phyloP scores from a whole-genome alignment of 2,329 filamentous ascomycete genomes.

The Chaetomiaceae sp. region DNA sequence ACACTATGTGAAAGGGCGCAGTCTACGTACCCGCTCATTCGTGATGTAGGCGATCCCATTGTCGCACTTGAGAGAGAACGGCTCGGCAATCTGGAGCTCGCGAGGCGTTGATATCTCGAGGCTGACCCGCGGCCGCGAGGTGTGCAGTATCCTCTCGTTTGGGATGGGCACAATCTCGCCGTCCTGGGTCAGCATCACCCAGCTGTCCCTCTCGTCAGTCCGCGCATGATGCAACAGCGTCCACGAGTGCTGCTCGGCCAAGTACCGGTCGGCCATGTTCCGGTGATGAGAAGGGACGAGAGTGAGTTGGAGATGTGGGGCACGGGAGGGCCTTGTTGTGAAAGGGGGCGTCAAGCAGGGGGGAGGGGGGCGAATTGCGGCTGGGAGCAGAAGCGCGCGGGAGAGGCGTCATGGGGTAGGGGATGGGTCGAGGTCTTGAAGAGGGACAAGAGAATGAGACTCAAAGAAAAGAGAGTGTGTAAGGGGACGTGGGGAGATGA shows the following conservation, averaged over 20 bases:
- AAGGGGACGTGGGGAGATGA: conserved; percentile 13
- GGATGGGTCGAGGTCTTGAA: conserved; percentile 5
- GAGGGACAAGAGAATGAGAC: conserved; percentile 2
- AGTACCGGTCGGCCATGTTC: conserved; percentile 37
- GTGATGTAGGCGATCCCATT: conserved; percentile 76
- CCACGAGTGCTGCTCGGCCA: conserved; percentile 36
- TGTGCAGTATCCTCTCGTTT: conserved; percentile 76
- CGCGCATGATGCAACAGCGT: conserved; percentile 39
- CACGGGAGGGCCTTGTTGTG: conserved; percentile 3
- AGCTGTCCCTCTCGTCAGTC: conserved; percentile 57
- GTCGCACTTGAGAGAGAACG: conserved; percentile 67
- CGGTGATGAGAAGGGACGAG: neutral
- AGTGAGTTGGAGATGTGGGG: conserved; percentile 14
- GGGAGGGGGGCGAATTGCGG: conserved; percentile 8
- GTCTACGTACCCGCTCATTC: conserved; percentile 67
- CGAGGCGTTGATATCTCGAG: conserved; percentile 69
- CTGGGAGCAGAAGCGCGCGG: conserved; percentile 13
- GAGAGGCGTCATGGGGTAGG: conserved; percentile 16
- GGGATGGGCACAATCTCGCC: conserved; percentile 78
- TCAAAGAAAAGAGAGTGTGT: neutral
- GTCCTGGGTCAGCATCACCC: conserved; percentile 83
- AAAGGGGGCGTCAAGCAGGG: conserved; percentile 11
- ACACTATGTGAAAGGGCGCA: conserved; percentile 1
- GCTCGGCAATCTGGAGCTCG: conserved; percentile 57
- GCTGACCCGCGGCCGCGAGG: conserved; percentile 72